Percentiles rank a stretch among this genome's conserved stretches.
Evolutionary conservation across 2,329 filamentous ascomycete genomes (phyloP).

Genomic region (Zymoseptoria passerinii): DNA sequence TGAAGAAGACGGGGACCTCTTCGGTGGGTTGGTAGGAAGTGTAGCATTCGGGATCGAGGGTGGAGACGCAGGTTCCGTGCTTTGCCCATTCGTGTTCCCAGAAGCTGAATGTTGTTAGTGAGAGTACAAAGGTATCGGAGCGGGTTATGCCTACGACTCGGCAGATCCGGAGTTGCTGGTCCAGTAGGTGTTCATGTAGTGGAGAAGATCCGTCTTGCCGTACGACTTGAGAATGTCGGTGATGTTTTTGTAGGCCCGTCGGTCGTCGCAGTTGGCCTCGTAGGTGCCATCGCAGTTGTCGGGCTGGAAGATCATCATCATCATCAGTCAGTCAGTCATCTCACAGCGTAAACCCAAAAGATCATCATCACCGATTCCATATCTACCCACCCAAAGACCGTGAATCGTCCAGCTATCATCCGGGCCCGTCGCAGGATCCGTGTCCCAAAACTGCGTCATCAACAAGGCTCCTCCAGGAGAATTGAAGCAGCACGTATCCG

Average conservation of each 20-base stretch:
- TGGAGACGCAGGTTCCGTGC: slow-evolving; percentile 66
- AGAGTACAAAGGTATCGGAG: no score
- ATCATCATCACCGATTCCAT: background rate
- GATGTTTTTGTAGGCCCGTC: slow-evolving; percentile 58
- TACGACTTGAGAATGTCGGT: slow-evolving; percentile 50
- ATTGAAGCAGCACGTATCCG: slow-evolving; percentile 67
- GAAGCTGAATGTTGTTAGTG: background rate
- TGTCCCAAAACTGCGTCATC: slow-evolving; percentile 73
- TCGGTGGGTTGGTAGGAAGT: slow-evolving; percentile 47
- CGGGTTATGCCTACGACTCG: slow-evolving; percentile 34
- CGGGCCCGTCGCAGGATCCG: slow-evolving; percentile 55
- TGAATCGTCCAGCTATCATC: slow-evolving; percentile 66
- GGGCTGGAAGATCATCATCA: slow-evolving; percentile 28
- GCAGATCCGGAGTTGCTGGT: slow-evolving; percentile 58
- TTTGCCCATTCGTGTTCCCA: slow-evolving; percentile 55
- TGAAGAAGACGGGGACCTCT: slow-evolving; percentile 63
- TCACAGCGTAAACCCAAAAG: no score
- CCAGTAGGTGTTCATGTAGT: slow-evolving; percentile 65
- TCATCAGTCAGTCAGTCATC: no score
- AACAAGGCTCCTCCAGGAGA: slow-evolving; percentile 62
- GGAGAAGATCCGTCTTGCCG: slow-evolving; percentile 49
- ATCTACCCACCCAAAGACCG: slow-evolving; percentile 41
- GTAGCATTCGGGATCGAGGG: slow-evolving; percentile 58
- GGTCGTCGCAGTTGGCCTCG: slow-evolving; percentile 56
- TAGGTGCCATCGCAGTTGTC: slow-evolving; percentile 60